Base-by-base conservation (phyloP, 1,284 basidiomycete genomes). In the Mycena sp. region DNA sequence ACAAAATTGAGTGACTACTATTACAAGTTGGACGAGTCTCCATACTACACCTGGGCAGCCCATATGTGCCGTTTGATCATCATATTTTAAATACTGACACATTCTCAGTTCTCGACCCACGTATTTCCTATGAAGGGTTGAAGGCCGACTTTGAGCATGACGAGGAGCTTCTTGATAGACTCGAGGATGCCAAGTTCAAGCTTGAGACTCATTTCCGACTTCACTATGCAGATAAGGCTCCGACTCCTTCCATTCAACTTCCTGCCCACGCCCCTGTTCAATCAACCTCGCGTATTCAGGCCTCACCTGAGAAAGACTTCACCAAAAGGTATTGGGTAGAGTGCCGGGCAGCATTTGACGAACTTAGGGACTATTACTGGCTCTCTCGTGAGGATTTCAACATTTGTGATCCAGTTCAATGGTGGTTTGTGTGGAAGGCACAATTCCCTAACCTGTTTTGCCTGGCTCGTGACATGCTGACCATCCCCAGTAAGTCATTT, bases 391-490 rank as follows among this genome's bases (percentile, higher is more conserved):
- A n/a, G n/a, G n/a, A n/a, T n/a, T n/a, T n/a, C n/a, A n/a, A n/a
- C n/a, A n/a, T n/a, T n/a, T n/a, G n/a, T n/a, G n/a, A n/a, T n/a
- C n/a, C n/a, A n/a, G n/a, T n/a, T n/a, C n/a, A n/a, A n/a, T n/a
- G n/a, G n/a, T n/a, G n/a, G n/a, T n/a, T n/a, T n/a, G n/a, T n/a
- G n/a, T n/a, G 51, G 28, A 63, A 62, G 2, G 25, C 57, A 43
- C 71, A n/a, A n/a, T 74, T 74, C 45, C 73, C 73, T 21, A 65
- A 68, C 43, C 60, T 76, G 12, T 72, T 65, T 61, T 55, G 63
- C 4, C 67, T 75, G 29, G 71, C 69, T 16, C 51, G 61, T 26
- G 70, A 75, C 52, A 67, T 76, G 57, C 45, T 76, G 12, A 61
- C 68, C 4, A 75, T 75, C 49, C 73, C 74, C 37, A 72, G 74